Evolutionary conservation across 2,329 filamentous ascomycete genomes (phyloP).

Genomic region (Hypomyces rosellus): DNA sequence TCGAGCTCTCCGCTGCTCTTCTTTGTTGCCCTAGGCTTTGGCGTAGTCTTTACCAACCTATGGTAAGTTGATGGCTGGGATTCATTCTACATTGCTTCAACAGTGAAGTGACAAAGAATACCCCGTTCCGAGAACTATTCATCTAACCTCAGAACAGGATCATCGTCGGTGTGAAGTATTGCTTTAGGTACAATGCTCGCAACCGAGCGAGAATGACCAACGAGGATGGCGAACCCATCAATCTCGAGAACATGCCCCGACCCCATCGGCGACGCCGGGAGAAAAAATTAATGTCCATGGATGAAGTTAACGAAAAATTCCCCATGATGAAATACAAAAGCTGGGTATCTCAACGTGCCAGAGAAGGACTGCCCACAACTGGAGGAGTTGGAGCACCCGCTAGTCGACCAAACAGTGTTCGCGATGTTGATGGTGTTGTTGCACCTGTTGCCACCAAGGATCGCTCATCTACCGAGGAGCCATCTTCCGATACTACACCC

Average conservation of each 20-base stretch:
- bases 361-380: slow-evolving; percentile 73
- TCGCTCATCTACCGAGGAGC: slow-evolving; percentile 38
- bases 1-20: slow-evolving; percentile 52
- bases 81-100: slow-evolving; percentile 1
- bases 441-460: slow-evolving; percentile 40
- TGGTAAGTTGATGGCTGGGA: slow-evolving; percentile 60
- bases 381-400: slow-evolving; percentile 74
- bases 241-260: slow-evolving; percentile 75
- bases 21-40: slow-evolving; percentile 93
- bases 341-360: slow-evolving; percentile 79
- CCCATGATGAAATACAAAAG: slow-evolving; percentile 94
- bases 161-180: slow-evolving; percentile 98
- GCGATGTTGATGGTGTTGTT: slow-evolving; percentile 54
- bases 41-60: slow-evolving; percentile 96
- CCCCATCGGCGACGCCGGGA: slow-evolving; percentile 82
- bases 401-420: slow-evolving; percentile 68
- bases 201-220: slow-evolving; percentile 72
- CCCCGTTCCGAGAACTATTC: neutral
- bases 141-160: slow-evolving; percentile 58
- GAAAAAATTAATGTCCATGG: slow-evolving; percentile 99
- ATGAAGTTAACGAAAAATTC: slow-evolving; percentile 97
- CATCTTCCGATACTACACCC: slow-evolving; percentile 14
- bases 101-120: neutral
- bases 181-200: slow-evolving; percentile 94
- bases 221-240: slow-evolving; percentile 83